phyloP scores from a whole-genome alignment of 169 alveolate genomes.

The Plasmodium coatneyi region DNA sequence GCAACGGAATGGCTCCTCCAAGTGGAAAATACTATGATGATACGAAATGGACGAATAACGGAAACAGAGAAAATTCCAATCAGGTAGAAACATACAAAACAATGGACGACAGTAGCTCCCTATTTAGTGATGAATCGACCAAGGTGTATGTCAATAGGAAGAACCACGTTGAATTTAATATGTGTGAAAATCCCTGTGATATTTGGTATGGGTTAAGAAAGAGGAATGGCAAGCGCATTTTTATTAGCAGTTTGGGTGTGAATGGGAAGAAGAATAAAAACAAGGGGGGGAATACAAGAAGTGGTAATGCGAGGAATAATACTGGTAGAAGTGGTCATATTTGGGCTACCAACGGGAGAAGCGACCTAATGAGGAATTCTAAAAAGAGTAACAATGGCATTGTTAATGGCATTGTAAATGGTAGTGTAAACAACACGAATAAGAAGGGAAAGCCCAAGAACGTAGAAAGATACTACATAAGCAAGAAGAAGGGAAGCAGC shows the following conservation, averaged over 20 bases:
- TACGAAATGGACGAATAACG: neutral
- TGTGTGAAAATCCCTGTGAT: slow-evolving; percentile 87
- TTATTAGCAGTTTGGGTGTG: slow-evolving; percentile 76
- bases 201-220: slow-evolving; percentile 86
- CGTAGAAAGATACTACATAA: slow-evolving; percentile 36
- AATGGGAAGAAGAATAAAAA: slow-evolving; percentile 17
- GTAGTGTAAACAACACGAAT: neutral
- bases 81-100: slow-evolving; percentile 44
- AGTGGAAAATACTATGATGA: neutral
- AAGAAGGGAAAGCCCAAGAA: slow-evolving; percentile 8
- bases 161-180: slow-evolving; percentile 58
- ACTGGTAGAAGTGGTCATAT: neutral
- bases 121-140: slow-evolving; percentile 61
- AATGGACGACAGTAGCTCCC: slow-evolving; percentile 26
- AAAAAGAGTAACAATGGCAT: neutral
- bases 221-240: slow-evolving; percentile 83
- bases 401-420: neutral
- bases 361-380: neutral
- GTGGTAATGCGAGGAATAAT: neutral
- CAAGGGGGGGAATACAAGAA: neutral
- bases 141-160: slow-evolving; percentile 51
- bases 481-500: slow-evolving; percentile 27
- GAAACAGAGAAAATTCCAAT: neutral
- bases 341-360: neutral
- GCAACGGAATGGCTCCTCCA: neutral